Evolutionary conservation across 257 asterid species (phyloP), one percentile per base, ranked within the genome.

Genomic region (Fraxinus quadrangulata): DNA sequence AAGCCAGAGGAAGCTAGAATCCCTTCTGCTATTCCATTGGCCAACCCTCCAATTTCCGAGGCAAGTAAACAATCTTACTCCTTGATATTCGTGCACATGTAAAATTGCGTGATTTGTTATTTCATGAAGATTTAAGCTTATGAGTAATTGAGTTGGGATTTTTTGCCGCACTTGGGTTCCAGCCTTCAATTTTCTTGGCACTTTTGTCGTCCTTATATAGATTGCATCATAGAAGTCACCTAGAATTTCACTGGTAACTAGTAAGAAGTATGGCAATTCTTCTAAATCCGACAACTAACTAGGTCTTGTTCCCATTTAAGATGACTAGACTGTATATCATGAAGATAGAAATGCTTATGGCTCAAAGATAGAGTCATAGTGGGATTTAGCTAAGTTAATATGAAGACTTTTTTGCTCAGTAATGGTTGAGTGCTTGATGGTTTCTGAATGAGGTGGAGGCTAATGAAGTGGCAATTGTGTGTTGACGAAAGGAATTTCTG

Each of bases 1-100:
- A 90, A 82, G 81, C 79, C 92, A 13, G 92, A 91, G 56, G 91
- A 88, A 85, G 91, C 96, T 78, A 88, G 97, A 87, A 89, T 86
- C 54, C 97, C 97, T 68, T 84, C 90, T n/a, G 87, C 89, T 49
- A 74, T 92, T 70, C 88, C 91, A 6, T 85, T 86, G 76, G 91
- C 92, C 40, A 75, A 51, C 3, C 91, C 97, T 81, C 92, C 90
- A 2, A 61, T 91, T 78, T 79, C 90, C 79, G 89, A 91, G 93
- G 96, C 69, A 84, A 73, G 1, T 40, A n/a, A 23, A 2, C 67
- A 21, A n/a, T 59, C 10, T n/a, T 23, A 4, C 2, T 54, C 63
- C n/a, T 17, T 54, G 26, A 54, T 59, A 2, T 68, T 11, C 67
- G 4, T 67, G 65, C 24, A 39, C 24, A 1, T 37, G 33, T 68